Evolutionary conservation across 2,329 filamentous ascomycete species (phyloP), one percentile per base, ranked within the genome.

Genomic region (Colletotrichum sidae): DNA sequence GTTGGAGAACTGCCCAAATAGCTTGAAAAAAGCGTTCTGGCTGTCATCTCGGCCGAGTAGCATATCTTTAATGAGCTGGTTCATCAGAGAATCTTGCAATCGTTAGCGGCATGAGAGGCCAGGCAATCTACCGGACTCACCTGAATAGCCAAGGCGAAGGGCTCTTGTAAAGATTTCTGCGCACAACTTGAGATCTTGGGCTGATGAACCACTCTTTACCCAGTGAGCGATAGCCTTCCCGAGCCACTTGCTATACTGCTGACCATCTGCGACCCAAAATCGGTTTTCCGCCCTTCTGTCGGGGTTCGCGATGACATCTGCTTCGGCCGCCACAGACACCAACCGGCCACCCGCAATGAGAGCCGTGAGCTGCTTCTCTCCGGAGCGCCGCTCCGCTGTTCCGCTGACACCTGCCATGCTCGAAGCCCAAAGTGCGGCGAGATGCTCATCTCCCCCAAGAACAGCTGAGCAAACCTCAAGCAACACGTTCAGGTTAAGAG

Each of bases 71-170:
- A 83, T 63, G 2, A 80, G 56, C 4, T 71, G 63, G 45, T 76
- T 78, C 25, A 82, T 73, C 7, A 86, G 68, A 2, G 68, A 70
- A 45, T 86, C 84, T 86, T 52, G 11, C 15, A 11, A 17, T 9
- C 12, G n/a, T 46, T 25, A 46, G 44, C 13, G 11, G 12, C 25
- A 2, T 25, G 25, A 25, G 44, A 15, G 8, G 5, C 10, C 25
- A 10, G 17, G 44, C 12, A 42, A 15, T 46, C 34, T 39, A 25
- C 12, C 0, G 33, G 13, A 41, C 80, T 73, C 81, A 92, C 92
- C 90, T 57, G 84, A 81, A 76, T 96, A 93, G 3, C 92, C 93
- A 37, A 97, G 76, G 37, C 86, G 89, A 64, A 95, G 79, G 1
- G 87, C 83, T 67, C 90, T 89, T 4, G 86, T 78, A 12, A 88